phyloP scores from a whole-genome alignment of 441 rosid genomes.

The Erodium texanum region DNA sequence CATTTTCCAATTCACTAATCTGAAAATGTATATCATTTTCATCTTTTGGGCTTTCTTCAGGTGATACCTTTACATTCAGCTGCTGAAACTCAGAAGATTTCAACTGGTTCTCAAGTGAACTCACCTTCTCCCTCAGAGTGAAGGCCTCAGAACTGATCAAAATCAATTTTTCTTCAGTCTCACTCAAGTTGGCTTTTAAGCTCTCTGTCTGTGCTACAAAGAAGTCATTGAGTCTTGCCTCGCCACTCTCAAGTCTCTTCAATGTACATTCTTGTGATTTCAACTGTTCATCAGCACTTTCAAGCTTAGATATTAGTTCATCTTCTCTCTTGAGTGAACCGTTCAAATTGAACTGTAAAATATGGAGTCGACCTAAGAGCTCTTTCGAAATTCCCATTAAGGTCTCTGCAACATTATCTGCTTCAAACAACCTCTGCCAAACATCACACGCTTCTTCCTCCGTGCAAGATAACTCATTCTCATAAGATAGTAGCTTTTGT shows the following conservation, averaged over 20 bases:
- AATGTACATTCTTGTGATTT: conserved; percentile 43
- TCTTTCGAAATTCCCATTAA: conserved; percentile 63
- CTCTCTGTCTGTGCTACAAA: conserved; percentile 38
- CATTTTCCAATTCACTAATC: conserved; percentile 73
- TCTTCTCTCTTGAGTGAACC: conserved; percentile 47
- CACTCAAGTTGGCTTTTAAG: conserved; percentile 46
- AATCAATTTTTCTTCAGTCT: conserved; percentile 47
- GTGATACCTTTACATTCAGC: conserved; percentile 22
- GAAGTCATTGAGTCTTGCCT: conserved; percentile 31
- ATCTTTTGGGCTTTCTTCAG: conserved; percentile 22
- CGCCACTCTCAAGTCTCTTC: conserved; percentile 45
- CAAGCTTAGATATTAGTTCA: conserved; percentile 46
- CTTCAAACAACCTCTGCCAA: conserved; percentile 49
- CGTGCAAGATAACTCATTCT: conserved; percentile 42
- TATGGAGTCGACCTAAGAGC: conserved; percentile 50
- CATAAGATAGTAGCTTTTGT: conserved; percentile 38
- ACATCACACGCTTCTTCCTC: conserved; percentile 58
- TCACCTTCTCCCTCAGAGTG: conserved; percentile 38
- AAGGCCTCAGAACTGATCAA: conserved; percentile 45
- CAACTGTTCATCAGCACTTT: conserved; percentile 34
- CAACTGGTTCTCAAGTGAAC: conserved; percentile 54
- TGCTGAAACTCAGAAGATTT: conserved; percentile 34
- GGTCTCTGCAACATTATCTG: conserved; percentile 62
- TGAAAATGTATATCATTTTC: neutral
- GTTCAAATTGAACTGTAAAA: conserved; percentile 57